phyloP scores from a whole-genome alignment of 257 asterid genomes.

The Salvia miltiorrhiza region DNA sequence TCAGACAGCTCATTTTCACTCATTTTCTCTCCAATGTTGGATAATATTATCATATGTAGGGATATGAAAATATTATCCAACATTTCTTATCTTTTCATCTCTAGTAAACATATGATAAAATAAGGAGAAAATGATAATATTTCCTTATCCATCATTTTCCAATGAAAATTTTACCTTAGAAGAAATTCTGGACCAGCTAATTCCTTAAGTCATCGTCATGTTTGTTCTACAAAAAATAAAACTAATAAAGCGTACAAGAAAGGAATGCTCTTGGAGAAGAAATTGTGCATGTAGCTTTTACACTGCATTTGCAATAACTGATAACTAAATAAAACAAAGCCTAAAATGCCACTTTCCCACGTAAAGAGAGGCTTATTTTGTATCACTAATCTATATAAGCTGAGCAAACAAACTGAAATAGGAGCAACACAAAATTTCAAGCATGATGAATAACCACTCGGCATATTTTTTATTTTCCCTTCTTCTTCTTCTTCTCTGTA shows the following conservation, averaged over 20 bases:
- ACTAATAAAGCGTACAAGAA: not conserved
- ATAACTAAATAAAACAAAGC: not conserved
- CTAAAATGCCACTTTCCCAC: not conserved
- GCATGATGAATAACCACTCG: not conserved
- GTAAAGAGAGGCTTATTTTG: not conserved
- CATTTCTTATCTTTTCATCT: too few species aligned
- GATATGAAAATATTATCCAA: too few species aligned
- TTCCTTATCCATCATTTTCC: too few species aligned
- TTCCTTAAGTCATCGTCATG: not conserved
- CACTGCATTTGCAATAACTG: not conserved
- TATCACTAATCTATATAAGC: not conserved
- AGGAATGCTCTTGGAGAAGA: not conserved
- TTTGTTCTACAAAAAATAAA: not conserved
- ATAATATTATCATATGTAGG: too few species aligned
- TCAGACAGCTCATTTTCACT: too few species aligned
- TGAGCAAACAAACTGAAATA: not conserved
- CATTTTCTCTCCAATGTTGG: too few species aligned
- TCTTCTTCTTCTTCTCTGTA: not conserved
- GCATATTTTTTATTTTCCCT: not conserved
- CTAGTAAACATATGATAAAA: too few species aligned
- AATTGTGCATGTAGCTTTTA: not conserved
- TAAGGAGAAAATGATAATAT: too few species aligned
- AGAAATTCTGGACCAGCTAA: not conserved
- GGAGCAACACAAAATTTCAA: not conserved
- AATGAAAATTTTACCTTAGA: too few species aligned